phyloP scores from a whole-genome alignment of 306 rosid genomes.

The Cicer chorassanicum region DNA sequence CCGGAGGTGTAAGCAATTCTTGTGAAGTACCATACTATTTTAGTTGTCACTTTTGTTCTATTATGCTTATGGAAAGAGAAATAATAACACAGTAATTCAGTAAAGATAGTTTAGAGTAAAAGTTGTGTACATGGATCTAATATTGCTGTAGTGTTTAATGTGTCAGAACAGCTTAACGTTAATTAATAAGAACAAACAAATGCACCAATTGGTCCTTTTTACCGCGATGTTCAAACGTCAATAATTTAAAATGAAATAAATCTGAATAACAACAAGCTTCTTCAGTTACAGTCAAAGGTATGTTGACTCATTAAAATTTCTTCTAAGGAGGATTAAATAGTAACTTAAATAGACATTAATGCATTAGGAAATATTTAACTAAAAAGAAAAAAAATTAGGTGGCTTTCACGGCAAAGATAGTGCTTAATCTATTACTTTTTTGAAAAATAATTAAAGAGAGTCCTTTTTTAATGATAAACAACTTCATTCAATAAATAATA shows the following conservation, averaged over 20 bases:
- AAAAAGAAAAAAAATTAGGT: too few relatives aligned
- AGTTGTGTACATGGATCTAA: constrained; percentile 9
- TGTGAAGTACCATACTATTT: constrained; percentile 26
- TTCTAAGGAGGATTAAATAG: too few relatives aligned
- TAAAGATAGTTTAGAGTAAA: constrained; percentile 27
- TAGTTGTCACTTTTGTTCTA: constrained; percentile 38
- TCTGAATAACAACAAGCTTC: not conserved
- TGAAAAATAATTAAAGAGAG: too few relatives aligned
- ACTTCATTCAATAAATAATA: too few relatives aligned
- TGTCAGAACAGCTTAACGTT: constrained; percentile 30
- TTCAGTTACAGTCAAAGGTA: not conserved
- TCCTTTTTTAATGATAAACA: too few relatives aligned
- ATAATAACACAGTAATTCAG: not conserved
- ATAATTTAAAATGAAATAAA: not conserved
- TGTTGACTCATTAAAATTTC: too few relatives aligned
- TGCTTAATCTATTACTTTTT: too few relatives aligned
- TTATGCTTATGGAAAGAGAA: constrained; percentile 39
- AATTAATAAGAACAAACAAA: constrained; percentile 23
- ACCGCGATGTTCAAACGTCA: constrained; percentile 14
- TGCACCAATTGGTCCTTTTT: constrained; percentile 36
- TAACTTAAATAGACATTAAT: too few relatives aligned
- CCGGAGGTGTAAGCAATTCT: constrained; percentile 20
- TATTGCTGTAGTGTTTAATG: not conserved
- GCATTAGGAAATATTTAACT: too few relatives aligned
- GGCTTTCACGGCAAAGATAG: too few relatives aligned